These are phyloP conservation scores for Epithemia pelagica DNA, from an alignment of 108 stramenopile species.

Conservation along the genomic window DNA sequence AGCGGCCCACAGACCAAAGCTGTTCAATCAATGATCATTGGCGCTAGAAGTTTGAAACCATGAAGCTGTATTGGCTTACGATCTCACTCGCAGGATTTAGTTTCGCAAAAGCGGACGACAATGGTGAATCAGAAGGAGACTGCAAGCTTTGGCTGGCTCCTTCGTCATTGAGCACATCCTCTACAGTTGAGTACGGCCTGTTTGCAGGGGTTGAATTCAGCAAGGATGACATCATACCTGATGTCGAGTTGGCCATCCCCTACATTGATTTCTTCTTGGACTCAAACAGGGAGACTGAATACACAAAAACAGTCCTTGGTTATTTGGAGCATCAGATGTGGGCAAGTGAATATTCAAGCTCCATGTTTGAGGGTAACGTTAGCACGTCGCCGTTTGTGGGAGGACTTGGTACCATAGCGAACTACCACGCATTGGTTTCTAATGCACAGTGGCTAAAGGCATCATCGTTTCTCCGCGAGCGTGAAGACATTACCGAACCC, in stretches of 20 bases:
- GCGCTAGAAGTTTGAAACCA: too few relatives aligned
- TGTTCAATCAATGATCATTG: too few relatives aligned
- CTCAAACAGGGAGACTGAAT: constrained; percentile 5
- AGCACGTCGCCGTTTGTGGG: constrained; percentile 21
- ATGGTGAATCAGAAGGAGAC: too few relatives aligned
- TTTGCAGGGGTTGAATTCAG: constrained; percentile 30
- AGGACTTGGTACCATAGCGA: constrained; percentile 30
- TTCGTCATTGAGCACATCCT: constrained; percentile 16
- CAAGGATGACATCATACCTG: constrained; percentile 26
- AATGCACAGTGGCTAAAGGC: constrained; percentile 36
- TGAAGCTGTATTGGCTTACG: not conserved
- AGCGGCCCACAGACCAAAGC: too few relatives aligned
- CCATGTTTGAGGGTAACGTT: constrained; percentile 30
- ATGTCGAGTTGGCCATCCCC: constrained; percentile 43
- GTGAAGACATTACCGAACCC: not conserved
- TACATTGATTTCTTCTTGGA: constrained; percentile 25
- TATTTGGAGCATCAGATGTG: constrained; percentile 31
- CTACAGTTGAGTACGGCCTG: constrained; percentile 28
- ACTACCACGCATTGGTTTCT: constrained; percentile 31
- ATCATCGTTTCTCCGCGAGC: constrained; percentile 18
- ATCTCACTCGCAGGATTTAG: not conserved
- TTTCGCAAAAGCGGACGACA: too few relatives aligned
- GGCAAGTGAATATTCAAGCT: constrained; percentile 24
- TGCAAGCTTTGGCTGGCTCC: constrained; percentile 42
- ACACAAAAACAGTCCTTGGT: constrained; percentile 12